Conservation (phyloP, 1,139 yeast genomes). For the Hyphopichia pseudoburtonii region DNA sequence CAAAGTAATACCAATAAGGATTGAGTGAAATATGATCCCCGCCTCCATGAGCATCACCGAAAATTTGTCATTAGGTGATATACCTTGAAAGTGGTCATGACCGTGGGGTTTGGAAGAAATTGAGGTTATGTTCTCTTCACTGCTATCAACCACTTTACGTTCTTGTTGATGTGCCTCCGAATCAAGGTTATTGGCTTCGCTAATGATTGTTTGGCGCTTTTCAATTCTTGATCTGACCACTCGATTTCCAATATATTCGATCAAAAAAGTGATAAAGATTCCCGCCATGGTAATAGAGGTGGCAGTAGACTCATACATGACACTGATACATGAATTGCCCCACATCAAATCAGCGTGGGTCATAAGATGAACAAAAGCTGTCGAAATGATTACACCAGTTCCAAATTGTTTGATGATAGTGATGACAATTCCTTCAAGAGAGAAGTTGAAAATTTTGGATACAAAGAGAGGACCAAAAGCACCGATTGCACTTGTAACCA, state of each 20-base stretch:
- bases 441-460: constrained; percentile 17
- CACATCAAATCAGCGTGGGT: constrained; percentile 24
- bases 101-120: background rate
- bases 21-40: constrained; percentile 28
- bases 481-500: constrained; percentile 31
- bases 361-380: constrained; percentile 26
- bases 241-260: constrained; percentile 20
- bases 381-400: constrained; percentile 26
- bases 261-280: constrained; percentile 27
- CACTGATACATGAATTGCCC: constrained; percentile 22
- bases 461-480: constrained; percentile 23
- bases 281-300: constrained; percentile 37
- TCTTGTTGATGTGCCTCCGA: background rate
- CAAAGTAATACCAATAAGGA: constrained; percentile 23
- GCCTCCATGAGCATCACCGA: constrained; percentile 19
- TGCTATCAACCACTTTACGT: no score
- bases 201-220: background rate
- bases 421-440: constrained; percentile 19
- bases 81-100: constrained; percentile 5
- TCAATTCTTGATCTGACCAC: background rate
- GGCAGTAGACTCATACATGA: constrained; percentile 27
- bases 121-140: constrained; percentile 5
- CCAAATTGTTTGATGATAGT: constrained; percentile 26
- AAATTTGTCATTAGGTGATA: constrained; percentile 13
- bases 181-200: constrained; percentile 6